Conservation (phyloP, 805 yeast genomes). For the Kregervanrija pseudodelftensis region DNA sequence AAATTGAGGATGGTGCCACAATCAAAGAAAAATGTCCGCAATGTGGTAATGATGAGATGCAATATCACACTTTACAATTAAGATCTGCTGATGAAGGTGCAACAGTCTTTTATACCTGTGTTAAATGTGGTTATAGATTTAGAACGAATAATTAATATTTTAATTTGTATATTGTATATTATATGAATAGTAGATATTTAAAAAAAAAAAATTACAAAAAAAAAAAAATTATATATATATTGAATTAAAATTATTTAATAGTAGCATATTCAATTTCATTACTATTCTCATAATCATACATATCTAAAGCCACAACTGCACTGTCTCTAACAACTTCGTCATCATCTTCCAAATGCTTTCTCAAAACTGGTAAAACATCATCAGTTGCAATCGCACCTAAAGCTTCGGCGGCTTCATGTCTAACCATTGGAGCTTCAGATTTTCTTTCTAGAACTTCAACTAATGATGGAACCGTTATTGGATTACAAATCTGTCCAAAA, state of each 20-base stretch:
- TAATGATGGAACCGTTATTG: constrained; percentile 83
- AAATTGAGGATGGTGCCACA: constrained; percentile 90
- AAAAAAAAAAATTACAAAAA: not conserved
- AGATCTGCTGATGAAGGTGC: constrained; percentile 99
- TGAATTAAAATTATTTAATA: constrained; percentile 6
- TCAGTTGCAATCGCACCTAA: constrained; percentile 95
- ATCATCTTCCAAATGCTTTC: constrained; percentile 68
- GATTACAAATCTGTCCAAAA: constrained; percentile 94
- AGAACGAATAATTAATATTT: constrained; percentile 73
- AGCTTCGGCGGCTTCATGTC: constrained; percentile 99
- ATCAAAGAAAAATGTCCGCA: constrained; percentile 98
- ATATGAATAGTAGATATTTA: not conserved
- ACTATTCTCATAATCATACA: constrained; percentile 94
- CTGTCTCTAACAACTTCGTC: constrained; percentile 93
- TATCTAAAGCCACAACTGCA: constrained; percentile 94
- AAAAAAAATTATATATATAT: not conserved
- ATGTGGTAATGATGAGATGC: constrained; percentile 98
- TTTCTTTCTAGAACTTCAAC: constrained; percentile 72
- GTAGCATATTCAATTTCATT: constrained; percentile 71
- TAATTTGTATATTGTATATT: not conserved
- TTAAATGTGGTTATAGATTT: constrained; percentile 85
- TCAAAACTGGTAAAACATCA: constrained; percentile 84
- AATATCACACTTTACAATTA: constrained; percentile 90
- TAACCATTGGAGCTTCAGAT: constrained; percentile 93
- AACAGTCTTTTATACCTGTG: constrained; percentile 95